A percentile compares a stretch with the other conserved stretches of the same genome.
Conservation (phyloP, 73 alveolate genomes). For the Paramecium octaurelia region DNA sequence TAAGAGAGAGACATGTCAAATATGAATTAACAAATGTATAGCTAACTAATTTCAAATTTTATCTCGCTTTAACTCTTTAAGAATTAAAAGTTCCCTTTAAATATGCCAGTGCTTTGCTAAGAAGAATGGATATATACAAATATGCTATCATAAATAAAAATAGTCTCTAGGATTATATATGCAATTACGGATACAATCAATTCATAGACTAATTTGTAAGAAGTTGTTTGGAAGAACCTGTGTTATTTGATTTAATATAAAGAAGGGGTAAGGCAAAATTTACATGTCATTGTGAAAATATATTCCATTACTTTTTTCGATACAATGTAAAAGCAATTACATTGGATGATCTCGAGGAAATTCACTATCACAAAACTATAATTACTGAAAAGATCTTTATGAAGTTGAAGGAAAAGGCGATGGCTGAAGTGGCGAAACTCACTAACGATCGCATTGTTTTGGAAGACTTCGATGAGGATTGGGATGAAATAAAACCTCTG, state of each 20-base stretch:
- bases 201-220: not conserved
- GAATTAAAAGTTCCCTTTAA: not conserved
- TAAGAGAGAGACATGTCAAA: conserved; percentile 28
- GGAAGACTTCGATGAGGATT: conserved; percentile 27
- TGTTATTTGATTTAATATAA: not conserved
- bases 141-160: not conserved
- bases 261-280: not conserved
- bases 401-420: not conserved
- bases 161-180: not conserved
- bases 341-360: not conserved
- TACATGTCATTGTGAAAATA: conserved; percentile 33
- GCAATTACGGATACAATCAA: not conserved
- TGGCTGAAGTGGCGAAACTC: not conserved
- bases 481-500: conserved; percentile 36
- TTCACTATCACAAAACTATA: conserved; percentile 34
- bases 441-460: not conserved
- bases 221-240: conserved; percentile 24
- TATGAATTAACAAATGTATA: conserved; percentile 3
- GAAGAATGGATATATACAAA: conserved; percentile 41
- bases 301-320: conserved; percentile 4
- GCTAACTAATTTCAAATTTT: not conserved
- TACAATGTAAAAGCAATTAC: conserved; percentile 21
- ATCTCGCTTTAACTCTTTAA: not conserved
- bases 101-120: not conserved
- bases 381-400: not conserved